A percentile compares a stretch with the other conserved stretches of the same genome.
These are phyloP conservation scores for Pogostemon cablin DNA, from an alignment of 257 asterid genomes.

Conservation along the genomic window DNA sequence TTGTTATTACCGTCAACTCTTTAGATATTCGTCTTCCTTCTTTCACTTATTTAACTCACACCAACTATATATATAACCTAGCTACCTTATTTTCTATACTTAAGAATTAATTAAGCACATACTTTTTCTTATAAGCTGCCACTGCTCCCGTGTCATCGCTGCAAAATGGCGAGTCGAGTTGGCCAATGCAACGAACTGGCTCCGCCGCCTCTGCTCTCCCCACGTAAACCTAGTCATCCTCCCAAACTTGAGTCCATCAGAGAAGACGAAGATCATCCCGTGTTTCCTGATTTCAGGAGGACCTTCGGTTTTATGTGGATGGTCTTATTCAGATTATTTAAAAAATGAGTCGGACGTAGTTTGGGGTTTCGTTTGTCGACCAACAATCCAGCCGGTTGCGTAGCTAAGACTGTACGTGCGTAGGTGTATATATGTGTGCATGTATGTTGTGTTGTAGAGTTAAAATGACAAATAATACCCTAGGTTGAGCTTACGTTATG, in stretches of 20 bases:
- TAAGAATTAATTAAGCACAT: no score
- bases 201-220: constrained; percentile 37
- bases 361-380: no score
- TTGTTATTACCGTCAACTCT: constrained; percentile 2
- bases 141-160: no score
- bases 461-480: no score
- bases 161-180: constrained; percentile 14
- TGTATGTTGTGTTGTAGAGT: no score
- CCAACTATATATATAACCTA: neutral
- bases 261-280: constrained; percentile 39
- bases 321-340: constrained; percentile 5
- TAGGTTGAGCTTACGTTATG: no score
- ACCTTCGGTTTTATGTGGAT: constrained; percentile 1
- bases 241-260: constrained; percentile 51
- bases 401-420: neutral
- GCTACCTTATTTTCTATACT: no score
- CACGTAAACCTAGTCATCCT: constrained; percentile 37
- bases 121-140: no score
- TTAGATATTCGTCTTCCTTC: constrained; percentile 6
- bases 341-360: neutral
- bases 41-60: constrained; percentile 6
- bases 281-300: constrained; percentile 4
- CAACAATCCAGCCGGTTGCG: neutral
- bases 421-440: no score
- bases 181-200: constrained; percentile 43